These are phyloP conservation scores for Gaeumannomyces sp. DNA, from an alignment of 2,329 filamentous ascomycete genomes.

Conservation along the genomic window DNA sequence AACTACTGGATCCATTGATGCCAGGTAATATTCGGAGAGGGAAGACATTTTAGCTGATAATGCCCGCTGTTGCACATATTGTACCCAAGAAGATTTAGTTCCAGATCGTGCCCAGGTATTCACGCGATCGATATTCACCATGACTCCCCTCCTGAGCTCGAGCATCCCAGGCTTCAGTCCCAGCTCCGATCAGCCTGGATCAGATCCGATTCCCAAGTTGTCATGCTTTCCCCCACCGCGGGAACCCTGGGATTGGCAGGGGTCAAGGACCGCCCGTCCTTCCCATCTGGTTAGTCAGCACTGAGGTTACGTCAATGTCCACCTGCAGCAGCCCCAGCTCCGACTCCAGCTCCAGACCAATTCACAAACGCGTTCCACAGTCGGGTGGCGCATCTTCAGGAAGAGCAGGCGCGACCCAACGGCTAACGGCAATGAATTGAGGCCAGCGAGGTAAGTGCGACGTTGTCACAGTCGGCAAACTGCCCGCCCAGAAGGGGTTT, in stretches of 20 bases:
- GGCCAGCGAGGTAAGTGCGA: slow-evolving; percentile 1
- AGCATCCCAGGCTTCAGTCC: too few species aligned
- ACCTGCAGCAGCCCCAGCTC: background rate
- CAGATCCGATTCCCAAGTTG: background rate
- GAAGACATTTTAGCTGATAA: too few species aligned
- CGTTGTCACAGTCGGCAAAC: background rate
- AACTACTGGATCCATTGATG: background rate
- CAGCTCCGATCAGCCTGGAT: too few species aligned
- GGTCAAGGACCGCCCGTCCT: background rate
- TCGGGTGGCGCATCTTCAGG: background rate
- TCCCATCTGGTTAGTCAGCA: background rate
- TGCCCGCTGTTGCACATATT: too few species aligned
- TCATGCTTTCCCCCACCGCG: background rate
- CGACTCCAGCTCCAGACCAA: background rate
- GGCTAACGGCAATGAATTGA: background rate
- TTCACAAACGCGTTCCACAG: background rate
- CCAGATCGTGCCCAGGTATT: background rate
- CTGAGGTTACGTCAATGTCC: background rate
- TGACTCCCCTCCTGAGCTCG: too few species aligned
- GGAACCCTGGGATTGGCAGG: background rate
- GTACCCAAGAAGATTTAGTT: background rate
- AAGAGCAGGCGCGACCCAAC: background rate
- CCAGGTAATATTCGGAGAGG: background rate
- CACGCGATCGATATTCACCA: too few species aligned
- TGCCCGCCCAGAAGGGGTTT: background rate